Percentiles rank a stretch among this genome's conserved stretches.
These are phyloP conservation scores for Cocos nucifera DNA, from an alignment of 176 grass and related monocot species.

Conservation along the genomic window DNA sequence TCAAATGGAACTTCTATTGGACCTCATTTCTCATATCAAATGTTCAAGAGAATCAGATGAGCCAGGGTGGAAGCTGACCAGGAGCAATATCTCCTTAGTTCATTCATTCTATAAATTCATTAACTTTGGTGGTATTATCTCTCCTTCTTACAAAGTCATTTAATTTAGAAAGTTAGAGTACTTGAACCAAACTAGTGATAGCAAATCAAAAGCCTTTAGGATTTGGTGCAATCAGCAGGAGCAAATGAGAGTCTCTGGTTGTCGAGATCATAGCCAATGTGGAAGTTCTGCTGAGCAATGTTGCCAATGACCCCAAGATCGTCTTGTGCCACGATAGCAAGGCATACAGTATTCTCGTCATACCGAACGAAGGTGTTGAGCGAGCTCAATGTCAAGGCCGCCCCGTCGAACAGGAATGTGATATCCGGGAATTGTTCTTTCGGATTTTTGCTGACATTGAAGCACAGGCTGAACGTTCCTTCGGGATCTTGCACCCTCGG, in stretches of 20 bases:
- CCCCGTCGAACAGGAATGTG: background rate
- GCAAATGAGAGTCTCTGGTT: background rate
- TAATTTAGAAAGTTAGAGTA: too few species aligned
- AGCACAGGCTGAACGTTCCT: background rate
- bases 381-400: background rate
- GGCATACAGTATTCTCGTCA: background rate
- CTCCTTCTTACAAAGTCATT: too few species aligned
- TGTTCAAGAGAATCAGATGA: too few species aligned
- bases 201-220: too few species aligned
- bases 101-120: too few species aligned
- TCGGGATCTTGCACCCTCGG: background rate
- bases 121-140: too few species aligned
- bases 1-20: too few species aligned
- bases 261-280: background rate
- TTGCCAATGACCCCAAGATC: background rate
- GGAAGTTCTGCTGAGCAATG: conserved; percentile 11
- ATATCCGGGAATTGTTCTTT: background rate
- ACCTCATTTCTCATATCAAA: too few species aligned
- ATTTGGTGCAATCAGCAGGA: too few species aligned
- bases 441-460: background rate
- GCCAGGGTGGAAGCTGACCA: too few species aligned
- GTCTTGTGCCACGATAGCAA: background rate
- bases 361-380: background rate
- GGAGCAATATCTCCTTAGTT: too few species aligned
- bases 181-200: too few species aligned